phyloP scores from a whole-genome alignment of 805 yeast species.

The Pichia eremophila region DNA sequence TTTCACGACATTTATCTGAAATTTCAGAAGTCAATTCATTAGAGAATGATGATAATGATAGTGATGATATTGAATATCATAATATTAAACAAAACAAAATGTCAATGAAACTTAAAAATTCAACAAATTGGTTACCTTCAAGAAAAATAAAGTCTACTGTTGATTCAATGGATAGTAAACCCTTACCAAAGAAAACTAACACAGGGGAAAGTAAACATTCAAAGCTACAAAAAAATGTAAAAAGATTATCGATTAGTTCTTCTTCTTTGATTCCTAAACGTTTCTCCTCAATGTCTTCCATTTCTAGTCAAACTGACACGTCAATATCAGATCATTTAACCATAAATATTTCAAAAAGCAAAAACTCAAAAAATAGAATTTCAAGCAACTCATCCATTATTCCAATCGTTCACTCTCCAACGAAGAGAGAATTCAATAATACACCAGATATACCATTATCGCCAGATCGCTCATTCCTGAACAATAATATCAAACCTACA shows the following conservation, averaged over 20 bases:
- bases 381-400: neutral
- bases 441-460: neutral
- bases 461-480: neutral
- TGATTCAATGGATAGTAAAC: no score
- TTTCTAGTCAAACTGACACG: neutral
- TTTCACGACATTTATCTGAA: neutral
- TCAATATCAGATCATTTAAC: neutral
- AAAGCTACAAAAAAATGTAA: neutral
- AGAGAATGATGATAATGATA: neutral
- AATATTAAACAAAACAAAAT: neutral
- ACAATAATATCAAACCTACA: neutral
- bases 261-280: conserved; percentile 4
- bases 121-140: conserved; percentile 4
- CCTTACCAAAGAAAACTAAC: neutral
- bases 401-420: neutral
- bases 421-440: neutral
- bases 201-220: neutral
- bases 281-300: neutral
- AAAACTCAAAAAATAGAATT: neutral
- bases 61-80: neutral
- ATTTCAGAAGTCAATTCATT: neutral
- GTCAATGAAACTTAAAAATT: neutral
- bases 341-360: neutral
- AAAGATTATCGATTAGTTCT: conserved; percentile 1
- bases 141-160: neutral